A percentile compares a stretch with the other conserved stretches of the same genome.
Conservation (phyloP, 1,284 basidiomycete genomes). For the Malassezia restricta region DNA sequence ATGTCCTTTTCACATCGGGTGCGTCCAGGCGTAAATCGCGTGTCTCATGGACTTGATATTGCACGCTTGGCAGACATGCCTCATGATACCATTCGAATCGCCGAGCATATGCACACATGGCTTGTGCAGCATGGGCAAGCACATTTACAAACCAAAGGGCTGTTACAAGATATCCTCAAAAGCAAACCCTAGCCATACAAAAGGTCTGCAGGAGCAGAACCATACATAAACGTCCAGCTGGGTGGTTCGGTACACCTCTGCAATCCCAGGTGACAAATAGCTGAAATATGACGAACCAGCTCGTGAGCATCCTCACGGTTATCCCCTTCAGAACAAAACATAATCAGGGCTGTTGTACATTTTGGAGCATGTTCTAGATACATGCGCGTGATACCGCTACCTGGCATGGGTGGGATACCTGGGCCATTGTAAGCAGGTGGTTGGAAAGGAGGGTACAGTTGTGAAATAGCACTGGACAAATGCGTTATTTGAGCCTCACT, state of each 20-base stretch:
- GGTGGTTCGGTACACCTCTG: background rate
- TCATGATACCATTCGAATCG: conserved; percentile 54
- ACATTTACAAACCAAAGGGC: background rate
- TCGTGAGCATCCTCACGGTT: conserved; percentile 31
- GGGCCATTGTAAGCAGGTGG: background rate
- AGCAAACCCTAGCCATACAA: conserved; percentile 2
- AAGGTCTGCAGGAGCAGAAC: background rate
- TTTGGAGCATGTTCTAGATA: conserved; percentile 11
- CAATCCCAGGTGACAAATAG: background rate
- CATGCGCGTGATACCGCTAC: conserved; percentile 17
- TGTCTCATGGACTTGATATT: conserved; percentile 85
- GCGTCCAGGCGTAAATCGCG: conserved; percentile 68
- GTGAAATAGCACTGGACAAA: conserved; percentile 2
- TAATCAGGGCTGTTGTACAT: conserved; percentile 17
- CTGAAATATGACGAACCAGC: conserved; percentile 3
- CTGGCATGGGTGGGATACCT: conserved; percentile 22
- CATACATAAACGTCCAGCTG: conserved; percentile 10
- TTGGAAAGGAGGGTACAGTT: background rate
- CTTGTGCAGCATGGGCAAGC: conserved; percentile 8
- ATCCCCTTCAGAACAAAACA: conserved; percentile 35
- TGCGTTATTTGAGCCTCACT: background rate
- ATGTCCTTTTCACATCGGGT: conserved; percentile 76
- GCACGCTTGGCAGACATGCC: conserved; percentile 81
- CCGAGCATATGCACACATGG: conserved; percentile 45
- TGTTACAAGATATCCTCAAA: conserved; percentile 3